Evolutionary conservation across 108 stramenopile species (phyloP), one percentile per base, ranked within the genome.

Genomic region (Nitzschia sp.): DNA sequence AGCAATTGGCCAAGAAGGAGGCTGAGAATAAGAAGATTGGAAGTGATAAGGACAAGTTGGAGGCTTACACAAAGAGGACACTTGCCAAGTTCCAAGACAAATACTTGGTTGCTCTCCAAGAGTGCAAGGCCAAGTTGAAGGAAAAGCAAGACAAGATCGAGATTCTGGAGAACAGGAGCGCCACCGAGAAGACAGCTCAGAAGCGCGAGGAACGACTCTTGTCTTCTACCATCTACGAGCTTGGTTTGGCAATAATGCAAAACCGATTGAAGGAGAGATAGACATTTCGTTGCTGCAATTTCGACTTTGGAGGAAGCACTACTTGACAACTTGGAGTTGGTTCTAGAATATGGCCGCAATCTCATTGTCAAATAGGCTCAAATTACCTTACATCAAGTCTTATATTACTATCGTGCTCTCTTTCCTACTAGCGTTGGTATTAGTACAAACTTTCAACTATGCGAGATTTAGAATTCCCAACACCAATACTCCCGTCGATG

Each of bases 31-130:
- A 85, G 56, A 94, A 91, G 67, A 80, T 96, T 46, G 83, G 74
- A 40, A 79, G 72, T 25, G 96, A 95, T 71, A 96, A 95, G 76
- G 96, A 95, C 56, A 94, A 92, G 67, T 86, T 96, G 3, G 96
- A 96, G 69, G 81, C 85, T 15, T 96, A 95, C 71, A 95, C 96
- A 25, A 95, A 95, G 82, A 81, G 89, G 70, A 95, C 96, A 0
- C 76, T 96, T 19, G 83, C 90, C 52, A 95, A 91, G 73, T 94
- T 96, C 67, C 94, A 96, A 66, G 93, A 96, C 65, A 96, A 96
- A 75, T 96, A 96, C 75, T 72, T 94, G 73, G 91, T 91, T 34
- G 93, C 96, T 20, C 70, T 95, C 41, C 90, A 94, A 65, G 93
- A 91, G 55, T 91, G 89, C 72, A 94, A 94, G 78, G 78, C 85